These are phyloP conservation scores for Fusarium napiforme DNA, from an alignment of 2,329 filamentous ascomycete genomes.

Conservation along the genomic window DNA sequence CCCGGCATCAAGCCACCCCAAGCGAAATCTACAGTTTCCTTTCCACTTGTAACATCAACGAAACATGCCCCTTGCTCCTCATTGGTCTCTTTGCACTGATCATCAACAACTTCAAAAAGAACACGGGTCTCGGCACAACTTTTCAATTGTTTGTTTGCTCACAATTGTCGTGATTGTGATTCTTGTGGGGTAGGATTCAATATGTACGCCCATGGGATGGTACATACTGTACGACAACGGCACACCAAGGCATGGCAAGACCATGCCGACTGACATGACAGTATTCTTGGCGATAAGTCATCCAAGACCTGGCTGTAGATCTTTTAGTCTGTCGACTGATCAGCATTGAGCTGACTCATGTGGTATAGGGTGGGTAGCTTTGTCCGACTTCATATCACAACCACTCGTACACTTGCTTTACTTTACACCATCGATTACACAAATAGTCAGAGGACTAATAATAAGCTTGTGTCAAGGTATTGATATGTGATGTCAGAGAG, in stretches of 20 bases:
- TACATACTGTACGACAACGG: neutral
- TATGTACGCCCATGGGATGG: neutral
- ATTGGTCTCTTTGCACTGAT: slow-evolving; percentile 6
- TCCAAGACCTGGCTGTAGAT: slow-evolving; percentile 15
- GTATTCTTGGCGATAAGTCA: slow-evolving; percentile 2
- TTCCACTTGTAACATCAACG: slow-evolving; percentile 22
- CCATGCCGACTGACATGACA: neutral
- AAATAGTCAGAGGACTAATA: neutral
- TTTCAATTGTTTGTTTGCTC: neutral
- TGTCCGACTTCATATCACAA: neutral
- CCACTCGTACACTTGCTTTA: neutral
- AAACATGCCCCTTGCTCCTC: slow-evolving; percentile 2
- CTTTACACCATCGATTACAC: neutral
- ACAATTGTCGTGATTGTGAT: neutral
- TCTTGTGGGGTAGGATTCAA: neutral
- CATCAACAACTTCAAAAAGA: slow-evolving; percentile 1
- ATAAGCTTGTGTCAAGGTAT: neutral
- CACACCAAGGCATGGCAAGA: neutral
- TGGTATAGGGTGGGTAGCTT: slow-evolving; percentile 9
- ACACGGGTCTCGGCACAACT: slow-evolving; percentile 4
- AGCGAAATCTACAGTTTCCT: neutral
- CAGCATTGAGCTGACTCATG: neutral
- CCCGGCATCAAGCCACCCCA: slow-evolving; percentile 15
- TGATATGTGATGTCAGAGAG: too few species aligned
- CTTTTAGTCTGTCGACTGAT: neutral